Conservation (phyloP, 108 stramenopile species). For the Epithemia pelagica region DNA sequence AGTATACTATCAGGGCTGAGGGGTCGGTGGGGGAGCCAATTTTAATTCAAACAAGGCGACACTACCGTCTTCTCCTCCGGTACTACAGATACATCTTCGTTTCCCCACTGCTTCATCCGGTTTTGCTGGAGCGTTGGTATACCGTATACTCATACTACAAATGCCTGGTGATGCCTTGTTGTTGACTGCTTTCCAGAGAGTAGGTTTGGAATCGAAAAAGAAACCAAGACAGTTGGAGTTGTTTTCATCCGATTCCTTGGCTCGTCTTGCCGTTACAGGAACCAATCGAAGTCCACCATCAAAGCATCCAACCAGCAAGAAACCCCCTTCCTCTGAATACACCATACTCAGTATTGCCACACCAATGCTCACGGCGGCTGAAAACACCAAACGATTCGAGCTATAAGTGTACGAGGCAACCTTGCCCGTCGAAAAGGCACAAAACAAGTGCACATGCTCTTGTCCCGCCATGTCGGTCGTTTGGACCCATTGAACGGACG, state of each 20-base stretch:
- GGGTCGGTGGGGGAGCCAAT: neutral
- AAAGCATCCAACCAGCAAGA: slow-evolving; percentile 46
- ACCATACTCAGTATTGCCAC: slow-evolving; percentile 29
- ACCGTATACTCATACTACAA: slow-evolving; percentile 31
- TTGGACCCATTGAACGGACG: slow-evolving; percentile 46
- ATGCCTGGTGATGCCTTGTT: slow-evolving; percentile 39
- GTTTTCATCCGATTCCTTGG: neutral
- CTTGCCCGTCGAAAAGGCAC: slow-evolving; percentile 45
- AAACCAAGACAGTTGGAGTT: slow-evolving; percentile 24
- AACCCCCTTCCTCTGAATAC: slow-evolving; percentile 30
- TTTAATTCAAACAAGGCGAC: slow-evolving; percentile 59
- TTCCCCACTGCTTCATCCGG: slow-evolving; percentile 1
- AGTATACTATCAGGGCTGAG: too few relatives aligned
- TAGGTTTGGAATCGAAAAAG: slow-evolving; percentile 40
- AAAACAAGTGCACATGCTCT: slow-evolving; percentile 32
- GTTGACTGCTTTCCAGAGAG: slow-evolving; percentile 47
- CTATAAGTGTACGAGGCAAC: slow-evolving; percentile 42
- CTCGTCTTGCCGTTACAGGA: slow-evolving; percentile 13
- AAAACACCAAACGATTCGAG: slow-evolving; percentile 10
- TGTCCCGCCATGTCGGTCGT: slow-evolving; percentile 7
- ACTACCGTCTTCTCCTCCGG: slow-evolving; percentile 53
- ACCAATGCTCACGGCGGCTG: slow-evolving; percentile 44
- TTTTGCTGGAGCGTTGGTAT: neutral
- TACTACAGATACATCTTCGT: slow-evolving; percentile 45
- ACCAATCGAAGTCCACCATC: slow-evolving; percentile 60